Evolutionary conservation across 176 grass and related monocot species (phyloP), one percentile per base, ranked within the genome.

Genomic region (Eremochloa ophiuroides): DNA sequence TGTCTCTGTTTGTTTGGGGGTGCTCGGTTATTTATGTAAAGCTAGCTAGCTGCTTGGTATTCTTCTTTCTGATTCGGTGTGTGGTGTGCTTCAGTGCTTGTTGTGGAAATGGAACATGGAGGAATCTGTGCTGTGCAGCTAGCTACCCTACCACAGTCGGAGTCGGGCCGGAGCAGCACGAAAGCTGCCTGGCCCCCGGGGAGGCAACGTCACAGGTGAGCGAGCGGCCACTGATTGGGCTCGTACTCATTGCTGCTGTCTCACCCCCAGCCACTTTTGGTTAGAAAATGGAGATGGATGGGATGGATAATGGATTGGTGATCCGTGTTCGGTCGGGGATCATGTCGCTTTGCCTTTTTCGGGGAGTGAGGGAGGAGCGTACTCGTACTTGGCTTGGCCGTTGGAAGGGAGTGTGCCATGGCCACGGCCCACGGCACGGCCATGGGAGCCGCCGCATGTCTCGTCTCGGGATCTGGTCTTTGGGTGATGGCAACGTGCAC

Each of bases 381-480:
- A 58, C 71, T 67, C n/a, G 73, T 85, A 78, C 74, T 62, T 71
- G 69, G 29, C 38, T 34, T 58, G 53, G 53, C 53, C n/a, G n/a
- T 17, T 38, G n/a, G n/a, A n/a, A n/a, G n/a, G n/a, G n/a, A n/a
- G 33, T 59, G 75, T 4, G 39, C 39, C 31, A 75, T 23, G 50
- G 33, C 12, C 40, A 44, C 23, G 51, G 50, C 20, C 50, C 50
- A n/a, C 27, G 62, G 10, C 56, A 60, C 27, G 56, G 56, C 23
- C 40, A 42, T 42, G 40, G 40, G 40, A 10, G 59, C 58, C 58
- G 58, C 58, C 58, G 58, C 59, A 26, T 29, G 59, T 61, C 58
- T 28, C 25, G 10, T 61, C n/a, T n/a, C n/a, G n/a, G n/a, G n/a
- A n/a, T n/a, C n/a, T n/a, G n/a, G n/a, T n/a, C 58, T 61, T 29